Evolutionary conservation across 257 asterid genomes (phyloP).

Genomic region (Solanum paucissectum): DNA sequence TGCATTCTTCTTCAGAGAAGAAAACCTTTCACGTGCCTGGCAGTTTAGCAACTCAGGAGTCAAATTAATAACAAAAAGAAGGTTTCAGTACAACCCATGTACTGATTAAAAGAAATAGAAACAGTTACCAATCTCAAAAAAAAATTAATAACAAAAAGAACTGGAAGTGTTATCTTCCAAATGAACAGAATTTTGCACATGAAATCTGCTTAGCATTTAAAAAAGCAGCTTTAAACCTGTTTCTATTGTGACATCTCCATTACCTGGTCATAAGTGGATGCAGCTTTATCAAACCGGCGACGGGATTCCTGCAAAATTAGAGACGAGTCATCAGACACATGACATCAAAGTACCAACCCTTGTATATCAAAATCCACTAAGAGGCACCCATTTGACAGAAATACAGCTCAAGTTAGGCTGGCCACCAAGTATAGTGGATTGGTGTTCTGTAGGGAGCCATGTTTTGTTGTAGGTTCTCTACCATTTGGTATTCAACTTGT

Average conservation of each 20-base stretch:
- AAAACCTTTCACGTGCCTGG: constrained; percentile 84
- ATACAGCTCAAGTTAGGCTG: background rate
- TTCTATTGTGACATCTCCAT: constrained; percentile 5
- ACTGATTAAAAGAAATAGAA: too few species aligned
- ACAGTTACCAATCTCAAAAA: too few species aligned
- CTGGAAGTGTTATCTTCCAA: background rate
- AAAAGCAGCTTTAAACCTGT: background rate
- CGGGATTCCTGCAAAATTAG: constrained; percentile 73
- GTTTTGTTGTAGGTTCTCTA: background rate
- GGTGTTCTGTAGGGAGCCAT: background rate
- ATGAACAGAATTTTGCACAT: background rate
- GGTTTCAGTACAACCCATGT: too few species aligned
- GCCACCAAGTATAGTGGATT: background rate
- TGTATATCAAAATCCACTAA: background rate
- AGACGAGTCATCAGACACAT: background rate
- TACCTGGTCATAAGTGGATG: constrained; percentile 81
- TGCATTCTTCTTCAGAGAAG: constrained; percentile 79
- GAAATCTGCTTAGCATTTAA: background rate
- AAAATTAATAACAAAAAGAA: background rate
- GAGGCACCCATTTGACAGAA: background rate
- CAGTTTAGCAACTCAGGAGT: background rate
- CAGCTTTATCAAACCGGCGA: constrained; percentile 82
- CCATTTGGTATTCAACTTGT: background rate
- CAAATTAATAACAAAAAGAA: background rate
- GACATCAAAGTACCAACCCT: background rate